A percentile compares a stretch with the other conserved stretches of the same genome.
phyloP scores from a whole-genome alignment of 164 flowering plant species.

The Cinnamomum micranthum region DNA sequence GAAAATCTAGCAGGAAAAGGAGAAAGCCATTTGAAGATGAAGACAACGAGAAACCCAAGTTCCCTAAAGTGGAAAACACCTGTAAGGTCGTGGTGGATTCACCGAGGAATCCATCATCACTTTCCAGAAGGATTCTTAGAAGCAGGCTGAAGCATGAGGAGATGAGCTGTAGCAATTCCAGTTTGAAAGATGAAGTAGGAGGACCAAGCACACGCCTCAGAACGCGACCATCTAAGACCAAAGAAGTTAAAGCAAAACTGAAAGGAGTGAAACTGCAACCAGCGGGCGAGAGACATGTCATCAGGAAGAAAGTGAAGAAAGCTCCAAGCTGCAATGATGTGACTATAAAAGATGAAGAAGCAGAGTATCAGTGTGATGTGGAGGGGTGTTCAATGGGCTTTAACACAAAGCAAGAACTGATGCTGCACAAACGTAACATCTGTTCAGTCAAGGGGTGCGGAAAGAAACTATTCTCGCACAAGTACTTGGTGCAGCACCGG shows the following conservation, averaged over 20 bases:
- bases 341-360: conserved; percentile 38
- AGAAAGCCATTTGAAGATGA: conserved; percentile 30
- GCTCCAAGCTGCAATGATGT: background rate
- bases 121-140: conserved; percentile 19
- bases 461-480: conserved; percentile 96
- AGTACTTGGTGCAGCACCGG: conserved; percentile 90
- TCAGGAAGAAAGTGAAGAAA: conserved; percentile 33
- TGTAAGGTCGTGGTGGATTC: conserved; percentile 25
- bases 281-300: conserved; percentile 30
- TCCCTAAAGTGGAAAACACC: conserved; percentile 16
- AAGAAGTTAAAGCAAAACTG: conserved; percentile 12
- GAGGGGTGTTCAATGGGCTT: conserved; percentile 94
- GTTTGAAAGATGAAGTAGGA: conserved; percentile 41
- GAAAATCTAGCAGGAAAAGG: conserved; percentile 49
- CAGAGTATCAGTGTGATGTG: conserved; percentile 62
- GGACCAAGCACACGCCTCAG: conserved; percentile 87
- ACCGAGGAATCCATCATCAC: conserved; percentile 19
- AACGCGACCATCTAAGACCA: conserved; percentile 43
- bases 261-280: conserved; percentile 20
- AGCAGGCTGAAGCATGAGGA: conserved; percentile 26
- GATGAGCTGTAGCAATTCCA: conserved; percentile 16
- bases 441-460: conserved; percentile 93
- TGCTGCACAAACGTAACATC: conserved; percentile 65
- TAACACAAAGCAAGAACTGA: conserved; percentile 65
- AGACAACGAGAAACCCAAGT: conserved; percentile 35